These are phyloP conservation scores for Candida montana DNA, from an alignment of 805 yeast species.

Conservation along the genomic window DNA sequence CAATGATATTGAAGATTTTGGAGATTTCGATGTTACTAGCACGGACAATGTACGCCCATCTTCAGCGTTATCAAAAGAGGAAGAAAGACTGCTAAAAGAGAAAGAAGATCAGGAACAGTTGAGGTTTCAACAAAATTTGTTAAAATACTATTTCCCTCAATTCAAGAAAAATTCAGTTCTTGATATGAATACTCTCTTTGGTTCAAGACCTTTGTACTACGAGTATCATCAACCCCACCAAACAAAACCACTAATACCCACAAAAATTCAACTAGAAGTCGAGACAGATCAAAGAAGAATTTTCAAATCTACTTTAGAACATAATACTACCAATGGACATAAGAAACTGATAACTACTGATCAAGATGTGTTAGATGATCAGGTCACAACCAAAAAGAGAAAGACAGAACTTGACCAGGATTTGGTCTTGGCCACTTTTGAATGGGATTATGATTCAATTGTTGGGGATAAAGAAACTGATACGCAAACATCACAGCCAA, in stretches of 20 bases:
- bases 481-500: neutral
- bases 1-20: conserved; percentile 16
- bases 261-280: conserved; percentile 53
- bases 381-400: conserved; percentile 12
- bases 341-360: conserved; percentile 17
- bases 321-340: conserved; percentile 7
- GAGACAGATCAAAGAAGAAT: conserved; percentile 54
- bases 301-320: conserved; percentile 34
- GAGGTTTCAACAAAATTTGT: conserved; percentile 26
- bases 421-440: conserved; percentile 61
- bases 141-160: conserved; percentile 55
- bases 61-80: conserved; percentile 1
- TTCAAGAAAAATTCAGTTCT: conserved; percentile 51
- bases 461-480: conserved; percentile 36
- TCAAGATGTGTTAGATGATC: conserved; percentile 12
- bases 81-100: conserved; percentile 6
- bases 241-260: conserved; percentile 42
- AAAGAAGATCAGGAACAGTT: conserved; percentile 22
- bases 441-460: conserved; percentile 69
- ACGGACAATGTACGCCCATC: too few relatives aligned
- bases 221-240: conserved; percentile 36
- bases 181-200: conserved; percentile 61
- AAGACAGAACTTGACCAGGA: conserved; percentile 36
- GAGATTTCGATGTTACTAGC: conserved; percentile 11
- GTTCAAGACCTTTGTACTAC: conserved; percentile 54